Evolutionary conservation across 1,284 basidiomycete species (phyloP).

Genomic region (Thelephora terrestris): DNA sequence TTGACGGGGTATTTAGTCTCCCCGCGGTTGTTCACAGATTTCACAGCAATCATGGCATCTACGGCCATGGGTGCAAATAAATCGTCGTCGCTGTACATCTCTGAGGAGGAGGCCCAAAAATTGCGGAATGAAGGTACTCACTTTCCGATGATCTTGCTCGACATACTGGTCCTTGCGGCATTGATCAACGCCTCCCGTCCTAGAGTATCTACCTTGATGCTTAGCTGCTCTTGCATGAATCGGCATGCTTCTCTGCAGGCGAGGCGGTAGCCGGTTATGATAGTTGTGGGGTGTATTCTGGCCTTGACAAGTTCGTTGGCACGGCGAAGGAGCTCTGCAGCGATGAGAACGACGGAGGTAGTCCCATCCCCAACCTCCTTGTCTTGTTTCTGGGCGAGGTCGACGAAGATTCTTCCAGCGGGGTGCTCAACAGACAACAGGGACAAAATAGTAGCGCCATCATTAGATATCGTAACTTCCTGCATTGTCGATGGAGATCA

Average conservation of each 20-base stretch:
- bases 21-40: conserved; percentile 88
- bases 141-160: conserved; percentile 97
- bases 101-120: conserved; percentile 4
- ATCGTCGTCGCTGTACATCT: conserved; percentile 76
- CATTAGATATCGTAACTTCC: conserved; percentile 99
- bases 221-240: conserved; percentile 97
- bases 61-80: conserved; percentile 98
- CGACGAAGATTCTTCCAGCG: conserved; percentile 93
- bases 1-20: conserved; percentile 99
- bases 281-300: conserved; percentile 98
- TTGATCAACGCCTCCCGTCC: conserved; percentile 92
- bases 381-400: conserved; percentile 98
- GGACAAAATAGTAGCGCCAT: conserved; percentile 95
- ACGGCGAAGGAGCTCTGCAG: conserved; percentile 88
- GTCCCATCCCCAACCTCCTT: conserved; percentile 99
- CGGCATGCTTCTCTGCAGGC: conserved; percentile 97
- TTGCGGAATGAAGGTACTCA: conserved; percentile 31
- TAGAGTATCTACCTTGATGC: conserved; percentile 88
- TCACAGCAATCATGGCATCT: conserved; percentile 97
- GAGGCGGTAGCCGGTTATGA: conserved; percentile 96
- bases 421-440: conserved; percentile 91
- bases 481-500: conserved; percentile 19
- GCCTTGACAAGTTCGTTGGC: conserved; percentile 98
- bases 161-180: conserved; percentile 98
- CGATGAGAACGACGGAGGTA: conserved; percentile 96